These are phyloP conservation scores for Aspergillaceae sp. DNA, from an alignment of 2,329 filamentous ascomycete genomes.

Conservation along the genomic window DNA sequence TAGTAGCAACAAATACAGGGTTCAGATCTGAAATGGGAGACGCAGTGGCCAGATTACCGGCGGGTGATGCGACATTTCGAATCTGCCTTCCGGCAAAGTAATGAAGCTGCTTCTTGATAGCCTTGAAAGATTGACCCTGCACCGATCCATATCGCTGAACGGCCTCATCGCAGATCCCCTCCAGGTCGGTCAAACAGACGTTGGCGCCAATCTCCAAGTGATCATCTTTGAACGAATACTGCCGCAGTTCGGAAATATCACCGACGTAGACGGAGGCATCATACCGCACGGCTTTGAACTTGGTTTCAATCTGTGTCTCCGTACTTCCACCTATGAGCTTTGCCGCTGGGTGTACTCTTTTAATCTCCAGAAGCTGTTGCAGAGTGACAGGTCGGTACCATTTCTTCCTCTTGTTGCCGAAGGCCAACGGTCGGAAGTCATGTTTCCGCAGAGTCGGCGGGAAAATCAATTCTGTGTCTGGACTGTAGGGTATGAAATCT, in stretches of 20 bases:
- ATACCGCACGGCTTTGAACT: slow-evolving; percentile 81
- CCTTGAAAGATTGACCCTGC: slow-evolving; percentile 58
- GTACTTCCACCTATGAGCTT: slow-evolving; percentile 85
- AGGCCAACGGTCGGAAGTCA: slow-evolving; percentile 64
- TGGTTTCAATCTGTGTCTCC: slow-evolving; percentile 87
- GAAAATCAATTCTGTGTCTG: slow-evolving; percentile 82
- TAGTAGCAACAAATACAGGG: slow-evolving; percentile 91
- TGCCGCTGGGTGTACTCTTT: slow-evolving; percentile 64
- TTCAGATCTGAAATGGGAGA: slow-evolving; percentile 96
- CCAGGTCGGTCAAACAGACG: slow-evolving; percentile 82
- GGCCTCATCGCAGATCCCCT: slow-evolving; percentile 63
- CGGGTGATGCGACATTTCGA: slow-evolving; percentile 92
- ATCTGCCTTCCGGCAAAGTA: slow-evolving; percentile 64
- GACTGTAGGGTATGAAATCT: slow-evolving; percentile 82
- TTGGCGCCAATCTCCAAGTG: slow-evolving; percentile 90
- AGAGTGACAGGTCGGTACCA: slow-evolving; percentile 77
- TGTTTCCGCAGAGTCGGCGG: slow-evolving; percentile 69
- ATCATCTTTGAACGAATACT: slow-evolving; percentile 61
- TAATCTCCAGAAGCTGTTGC: slow-evolving; percentile 73
- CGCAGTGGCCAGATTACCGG: slow-evolving; percentile 87
- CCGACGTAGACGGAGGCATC: slow-evolving; percentile 76
- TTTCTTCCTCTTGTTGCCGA: slow-evolving; percentile 76
- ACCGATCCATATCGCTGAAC: slow-evolving; percentile 6
- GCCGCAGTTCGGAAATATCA: slow-evolving; percentile 71
- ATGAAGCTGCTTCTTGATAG: slow-evolving; percentile 85